Conservation (phyloP, 169 alveolate species). For the Cyclospora cayetanensis region DNA sequence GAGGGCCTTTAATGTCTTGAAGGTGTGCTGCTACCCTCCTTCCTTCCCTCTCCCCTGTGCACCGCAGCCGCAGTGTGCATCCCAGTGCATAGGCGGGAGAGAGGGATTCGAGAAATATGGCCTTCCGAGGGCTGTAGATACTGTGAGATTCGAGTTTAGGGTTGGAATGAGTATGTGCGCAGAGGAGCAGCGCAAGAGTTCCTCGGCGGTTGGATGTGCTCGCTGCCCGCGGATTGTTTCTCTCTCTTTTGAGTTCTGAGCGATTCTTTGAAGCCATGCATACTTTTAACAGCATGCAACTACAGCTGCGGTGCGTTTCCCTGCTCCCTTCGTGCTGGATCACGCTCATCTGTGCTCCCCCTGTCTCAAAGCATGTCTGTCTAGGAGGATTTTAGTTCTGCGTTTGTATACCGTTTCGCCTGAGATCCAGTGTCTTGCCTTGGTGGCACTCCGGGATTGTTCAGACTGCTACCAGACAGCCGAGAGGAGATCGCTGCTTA, state of each 20-base stretch:
- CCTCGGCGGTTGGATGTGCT: background rate
- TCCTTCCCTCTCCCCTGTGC: background rate
- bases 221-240: constrained; percentile 6
- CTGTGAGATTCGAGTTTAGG: background rate
- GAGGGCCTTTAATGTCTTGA: background rate
- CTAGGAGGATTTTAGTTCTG: too few species aligned
- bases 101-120: background rate
- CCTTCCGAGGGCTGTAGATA: background rate
- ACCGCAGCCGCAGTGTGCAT: background rate
- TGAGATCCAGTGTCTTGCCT: too few species aligned
- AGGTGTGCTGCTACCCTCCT: background rate
- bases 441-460: too few species aligned
- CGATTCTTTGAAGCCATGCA: constrained; percentile 5
- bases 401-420: too few species aligned
- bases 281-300: background rate
- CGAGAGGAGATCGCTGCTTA: background rate
- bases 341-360: too few species aligned
- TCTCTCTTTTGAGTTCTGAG: background rate
- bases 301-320: background rate
- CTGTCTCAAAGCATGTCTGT: too few species aligned
- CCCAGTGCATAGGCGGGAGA: background rate
- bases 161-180: background rate
- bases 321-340: too few species aligned
- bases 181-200: background rate
- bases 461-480: background rate